A percentile compares a stretch with the other conserved stretches of the same genome.
These are phyloP conservation scores for Megacollybia platyphylla DNA, from an alignment of 1,284 basidiomycete genomes.

Conservation along the genomic window DNA sequence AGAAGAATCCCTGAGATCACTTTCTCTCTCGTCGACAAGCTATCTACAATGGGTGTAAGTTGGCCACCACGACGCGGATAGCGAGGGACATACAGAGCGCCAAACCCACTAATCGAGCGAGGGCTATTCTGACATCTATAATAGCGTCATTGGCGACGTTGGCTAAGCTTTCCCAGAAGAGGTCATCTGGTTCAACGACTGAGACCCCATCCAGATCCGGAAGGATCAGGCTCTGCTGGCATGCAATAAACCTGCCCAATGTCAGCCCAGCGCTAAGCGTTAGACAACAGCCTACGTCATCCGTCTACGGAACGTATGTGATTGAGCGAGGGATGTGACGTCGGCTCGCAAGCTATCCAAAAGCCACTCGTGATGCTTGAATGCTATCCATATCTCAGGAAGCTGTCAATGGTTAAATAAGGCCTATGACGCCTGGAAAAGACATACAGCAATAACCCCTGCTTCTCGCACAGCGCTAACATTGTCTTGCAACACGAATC, in stretches of 20 bases:
- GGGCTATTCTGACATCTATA: slow-evolving; percentile 78
- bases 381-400: slow-evolving; percentile 36
- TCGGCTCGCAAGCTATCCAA: slow-evolving; percentile 32
- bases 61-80: slow-evolving; percentile 6
- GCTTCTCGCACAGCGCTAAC: slow-evolving; percentile 80
- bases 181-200: slow-evolving; percentile 36
- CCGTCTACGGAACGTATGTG: slow-evolving; percentile 51
- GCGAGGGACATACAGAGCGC: slow-evolving; percentile 34
- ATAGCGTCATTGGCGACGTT: slow-evolving; percentile 59
- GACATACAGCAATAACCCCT: slow-evolving; percentile 55
- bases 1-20: background rate
- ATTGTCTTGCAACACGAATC: slow-evolving; percentile 61
- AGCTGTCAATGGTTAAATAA: slow-evolving; percentile 22
- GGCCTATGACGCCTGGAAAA: slow-evolving; percentile 10
- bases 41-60: slow-evolving; percentile 1
- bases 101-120: slow-evolving; percentile 56
- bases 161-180: slow-evolving; percentile 47
- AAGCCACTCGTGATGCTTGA: slow-evolving; percentile 24
- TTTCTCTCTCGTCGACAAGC: background rate
- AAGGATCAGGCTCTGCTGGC: slow-evolving; percentile 50
- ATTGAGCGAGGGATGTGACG: slow-evolving; percentile 41
- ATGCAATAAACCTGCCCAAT: slow-evolving; percentile 48
- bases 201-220: slow-evolving; percentile 21
- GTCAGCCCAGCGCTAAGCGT: slow-evolving; percentile 2
- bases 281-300: slow-evolving; percentile 47